Conservation (phyloP, 202 grass and related monocot species). For the Hordeum pubiflorum region DNA sequence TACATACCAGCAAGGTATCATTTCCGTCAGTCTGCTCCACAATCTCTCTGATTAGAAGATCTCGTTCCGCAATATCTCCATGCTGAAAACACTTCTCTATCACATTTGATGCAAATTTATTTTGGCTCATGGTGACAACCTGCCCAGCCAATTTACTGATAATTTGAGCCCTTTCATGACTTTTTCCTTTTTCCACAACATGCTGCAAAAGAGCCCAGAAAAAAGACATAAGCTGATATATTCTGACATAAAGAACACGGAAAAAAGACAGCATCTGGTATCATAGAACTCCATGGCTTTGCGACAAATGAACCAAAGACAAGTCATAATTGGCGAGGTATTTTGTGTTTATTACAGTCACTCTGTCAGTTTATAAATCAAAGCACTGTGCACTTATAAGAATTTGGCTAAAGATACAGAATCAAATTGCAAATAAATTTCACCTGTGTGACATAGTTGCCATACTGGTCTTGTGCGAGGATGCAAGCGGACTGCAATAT, state of each 20-base stretch:
- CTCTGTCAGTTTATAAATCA: neutral
- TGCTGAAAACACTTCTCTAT: slow-evolving; percentile 90
- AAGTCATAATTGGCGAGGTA: neutral
- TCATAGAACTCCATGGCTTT: neutral
- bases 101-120: slow-evolving; percentile 94
- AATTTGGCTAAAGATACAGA: neutral
- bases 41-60: slow-evolving; percentile 71
- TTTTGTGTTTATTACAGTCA: neutral
- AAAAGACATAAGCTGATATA: slow-evolving; percentile 7
- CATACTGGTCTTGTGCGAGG: slow-evolving; percentile 95
- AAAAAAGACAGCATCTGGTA: neutral
- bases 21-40: slow-evolving; percentile 85
- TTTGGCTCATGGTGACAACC: slow-evolving; percentile 90
- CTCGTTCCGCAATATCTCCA: slow-evolving; percentile 56
- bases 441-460: slow-evolving; percentile 99
- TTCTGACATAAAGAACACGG: neutral
- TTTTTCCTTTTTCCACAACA: slow-evolving; percentile 78
- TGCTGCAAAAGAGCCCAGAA: slow-evolving; percentile 46
- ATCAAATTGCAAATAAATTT: slow-evolving; percentile 2
- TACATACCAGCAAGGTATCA: slow-evolving; percentile 73
- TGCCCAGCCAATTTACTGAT: slow-evolving; percentile 76
- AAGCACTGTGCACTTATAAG: neutral
- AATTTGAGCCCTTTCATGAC: slow-evolving; percentile 68
- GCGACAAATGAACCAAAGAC: neutral
- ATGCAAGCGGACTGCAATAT: slow-evolving; percentile 82